Percentiles rank a stretch among this genome's conserved stretches.
Conservation (phyloP, 805 yeast species). For the Candida dendrica region DNA sequence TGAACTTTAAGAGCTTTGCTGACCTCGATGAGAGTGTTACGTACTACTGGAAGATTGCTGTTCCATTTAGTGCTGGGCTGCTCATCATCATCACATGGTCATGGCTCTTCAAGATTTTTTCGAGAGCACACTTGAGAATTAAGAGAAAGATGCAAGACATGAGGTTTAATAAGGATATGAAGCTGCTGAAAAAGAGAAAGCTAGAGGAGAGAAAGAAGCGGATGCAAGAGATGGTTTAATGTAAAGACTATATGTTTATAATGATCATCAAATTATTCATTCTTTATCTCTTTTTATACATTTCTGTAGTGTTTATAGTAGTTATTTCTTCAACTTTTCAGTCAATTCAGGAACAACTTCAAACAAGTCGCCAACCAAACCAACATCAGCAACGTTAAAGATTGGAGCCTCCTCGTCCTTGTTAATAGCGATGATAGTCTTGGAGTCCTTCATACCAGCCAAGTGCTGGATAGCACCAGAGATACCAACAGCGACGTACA, state of each 20-base stretch:
- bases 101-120: constrained; percentile 1
- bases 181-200: not conserved
- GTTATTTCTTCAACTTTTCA: constrained; percentile 31
- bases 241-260: too few relatives aligned
- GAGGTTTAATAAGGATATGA: not conserved
- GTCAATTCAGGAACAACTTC: constrained; percentile 89
- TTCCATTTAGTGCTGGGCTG: constrained; percentile 32
- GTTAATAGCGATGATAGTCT: constrained; percentile 88
- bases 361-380: constrained; percentile 83
- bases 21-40: constrained; percentile 25
- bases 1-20: constrained; percentile 33
- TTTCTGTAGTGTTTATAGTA: too few relatives aligned
- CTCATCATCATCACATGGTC: constrained; percentile 29
- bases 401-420: constrained; percentile 94
- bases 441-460: constrained; percentile 97
- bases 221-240: not conserved
- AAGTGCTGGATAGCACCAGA: constrained; percentile 97
- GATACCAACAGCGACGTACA: constrained; percentile 88
- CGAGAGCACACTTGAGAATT: not conserved
- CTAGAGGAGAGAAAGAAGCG: not conserved
- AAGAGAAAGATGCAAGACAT: constrained; percentile 1
- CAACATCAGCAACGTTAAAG: constrained; percentile 83
- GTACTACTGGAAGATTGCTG: constrained; percentile 20
- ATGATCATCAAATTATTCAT: too few relatives aligned
- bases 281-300: too few relatives aligned